phyloP scores from a whole-genome alignment of 768 basidiomycete species.

The Tylopilus vinaceipallidus region DNA sequence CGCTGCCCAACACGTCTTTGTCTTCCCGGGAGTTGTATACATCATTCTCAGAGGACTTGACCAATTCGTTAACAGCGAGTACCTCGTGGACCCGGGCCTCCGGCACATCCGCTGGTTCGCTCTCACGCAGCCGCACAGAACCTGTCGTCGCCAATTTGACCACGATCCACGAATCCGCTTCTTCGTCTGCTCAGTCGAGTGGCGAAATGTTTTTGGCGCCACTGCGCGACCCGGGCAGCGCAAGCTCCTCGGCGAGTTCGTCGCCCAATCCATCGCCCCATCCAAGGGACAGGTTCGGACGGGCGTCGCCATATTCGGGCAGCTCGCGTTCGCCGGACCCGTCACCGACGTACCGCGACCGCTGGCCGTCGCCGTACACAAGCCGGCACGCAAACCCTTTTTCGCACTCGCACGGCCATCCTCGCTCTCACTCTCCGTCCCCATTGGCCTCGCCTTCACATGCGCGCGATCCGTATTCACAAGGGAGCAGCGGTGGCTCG shows the following conservation, averaged over 20 bases:
- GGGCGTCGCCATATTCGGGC: slow-evolving; percentile 21
- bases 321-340: slow-evolving; percentile 24
- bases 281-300: slow-evolving; percentile 20
- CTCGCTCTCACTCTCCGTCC: slow-evolving; percentile 11
- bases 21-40: slow-evolving; percentile 20
- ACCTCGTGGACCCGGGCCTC: slow-evolving; percentile 16
- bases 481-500: too few relatives aligned
- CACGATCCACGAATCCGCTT: slow-evolving; percentile 26
- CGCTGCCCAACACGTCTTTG: slow-evolving; percentile 25
- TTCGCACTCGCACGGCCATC: background rate
- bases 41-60: slow-evolving; percentile 27
- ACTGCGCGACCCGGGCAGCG: slow-evolving; percentile 11
- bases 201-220: slow-evolving; percentile 28
- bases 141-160: slow-evolving; percentile 24
- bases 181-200: slow-evolving; percentile 19
- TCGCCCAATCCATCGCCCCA: slow-evolving; percentile 30
- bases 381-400: slow-evolving; percentile 2
- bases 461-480: slow-evolving; percentile 10
- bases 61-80: slow-evolving; percentile 18
- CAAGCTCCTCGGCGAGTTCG: slow-evolving; percentile 19
- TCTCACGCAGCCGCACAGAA: slow-evolving; percentile 31
- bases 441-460: slow-evolving; percentile 15
- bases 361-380: slow-evolving; percentile 22
- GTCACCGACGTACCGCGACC: slow-evolving; percentile 28
- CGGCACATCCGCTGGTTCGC: background rate